These are phyloP conservation scores for Oehlia diaphana DNA, from an alignment of 192 early-diverging fungal species.

Conservation along the genomic window DNA sequence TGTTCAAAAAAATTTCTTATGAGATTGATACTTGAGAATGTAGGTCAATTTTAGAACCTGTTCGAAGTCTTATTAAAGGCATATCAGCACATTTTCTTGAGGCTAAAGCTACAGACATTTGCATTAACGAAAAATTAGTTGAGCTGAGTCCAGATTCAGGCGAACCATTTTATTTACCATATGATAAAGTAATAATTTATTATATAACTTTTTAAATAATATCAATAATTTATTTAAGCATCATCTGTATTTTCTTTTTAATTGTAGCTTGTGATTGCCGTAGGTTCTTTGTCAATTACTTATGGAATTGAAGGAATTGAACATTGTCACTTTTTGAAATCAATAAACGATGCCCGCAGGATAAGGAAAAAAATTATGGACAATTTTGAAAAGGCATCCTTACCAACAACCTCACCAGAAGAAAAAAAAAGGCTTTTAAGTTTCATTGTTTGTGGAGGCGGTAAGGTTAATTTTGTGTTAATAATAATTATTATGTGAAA, in stretches of 20 bases:
- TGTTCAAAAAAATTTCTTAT: no score
- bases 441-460: conserved; percentile 76
- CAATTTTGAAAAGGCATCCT: conserved; percentile 65
- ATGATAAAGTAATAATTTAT: conserved; percentile 37
- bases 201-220: background rate
- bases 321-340: conserved; percentile 62
- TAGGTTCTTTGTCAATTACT: conserved; percentile 58
- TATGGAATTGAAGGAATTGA: conserved; percentile 67
- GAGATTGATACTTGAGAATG: background rate
- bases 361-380: conserved; percentile 59
- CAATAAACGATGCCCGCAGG: conserved; percentile 61
- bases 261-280: conserved; percentile 48
- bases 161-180: conserved; percentile 52
- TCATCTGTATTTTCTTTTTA: background rate
- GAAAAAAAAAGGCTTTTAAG: conserved; percentile 62
- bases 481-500: background rate
- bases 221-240: background rate
- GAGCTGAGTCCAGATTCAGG: conserved; percentile 40
- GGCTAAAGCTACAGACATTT: conserved; percentile 48
- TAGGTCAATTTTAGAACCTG: conserved; percentile 56
- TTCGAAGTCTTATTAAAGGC: conserved; percentile 47
- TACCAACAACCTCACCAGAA: conserved; percentile 59
- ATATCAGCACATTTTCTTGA: conserved; percentile 52
- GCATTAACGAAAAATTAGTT: conserved; percentile 51
- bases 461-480: conserved; percentile 36